Percentiles rank a stretch among this genome's conserved stretches.
phyloP scores from a whole-genome alignment of 148 eudicot species.

The Fallopia convolvulus region DNA sequence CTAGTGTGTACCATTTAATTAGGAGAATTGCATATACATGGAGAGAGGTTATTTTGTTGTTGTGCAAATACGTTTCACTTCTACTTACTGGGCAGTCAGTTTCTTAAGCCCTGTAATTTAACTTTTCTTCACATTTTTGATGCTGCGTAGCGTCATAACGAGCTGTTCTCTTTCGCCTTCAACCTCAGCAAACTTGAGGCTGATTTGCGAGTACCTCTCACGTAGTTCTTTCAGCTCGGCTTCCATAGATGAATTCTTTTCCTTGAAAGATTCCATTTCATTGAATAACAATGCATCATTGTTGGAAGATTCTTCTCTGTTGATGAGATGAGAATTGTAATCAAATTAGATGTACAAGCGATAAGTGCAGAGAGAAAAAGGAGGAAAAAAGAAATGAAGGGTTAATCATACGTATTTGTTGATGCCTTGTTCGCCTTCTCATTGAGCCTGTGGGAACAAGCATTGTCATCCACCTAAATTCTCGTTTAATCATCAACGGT shows the following conservation, averaged over 20 bases:
- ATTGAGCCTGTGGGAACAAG: background rate
- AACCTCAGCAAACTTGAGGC: slow-evolving; percentile 96
- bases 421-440: background rate
- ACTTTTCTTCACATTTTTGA: slow-evolving; percentile 56
- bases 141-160: slow-evolving; percentile 70
- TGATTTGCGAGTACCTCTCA: slow-evolving; percentile 81
- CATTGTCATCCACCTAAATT: background rate
- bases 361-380: background rate
- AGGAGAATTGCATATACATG: background rate
- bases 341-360: background rate
- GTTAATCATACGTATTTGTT: background rate
- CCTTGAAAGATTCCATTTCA: slow-evolving; percentile 56
- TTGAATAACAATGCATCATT: slow-evolving; percentile 16
- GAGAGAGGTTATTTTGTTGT: background rate
- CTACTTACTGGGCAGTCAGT: background rate
- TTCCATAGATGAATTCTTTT: slow-evolving; percentile 67
- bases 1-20: too few relatives aligned
- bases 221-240: slow-evolving; percentile 79
- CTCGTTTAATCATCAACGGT: too few relatives aligned
- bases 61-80: background rate
- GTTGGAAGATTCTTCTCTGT: background rate
- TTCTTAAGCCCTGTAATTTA: slow-evolving; percentile 4
- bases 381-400: background rate
- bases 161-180: slow-evolving; percentile 93
- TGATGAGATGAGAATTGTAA: background rate